phyloP scores from a whole-genome alignment of 352 stramenopile genomes.

The Phytophthora kernoviae region DNA sequence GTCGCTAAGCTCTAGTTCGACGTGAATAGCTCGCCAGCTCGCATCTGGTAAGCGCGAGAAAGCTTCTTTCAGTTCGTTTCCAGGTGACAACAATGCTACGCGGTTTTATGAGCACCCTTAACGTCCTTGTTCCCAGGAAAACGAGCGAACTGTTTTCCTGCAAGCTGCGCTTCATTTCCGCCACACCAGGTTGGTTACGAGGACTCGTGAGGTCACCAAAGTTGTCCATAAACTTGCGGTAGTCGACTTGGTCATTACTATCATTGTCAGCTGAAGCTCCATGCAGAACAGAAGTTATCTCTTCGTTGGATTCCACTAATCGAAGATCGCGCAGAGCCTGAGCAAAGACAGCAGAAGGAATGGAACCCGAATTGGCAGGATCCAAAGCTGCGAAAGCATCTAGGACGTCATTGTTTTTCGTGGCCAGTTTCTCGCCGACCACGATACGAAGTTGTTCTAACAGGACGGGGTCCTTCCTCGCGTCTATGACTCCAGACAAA shows the following conservation, averaged over 20 bases:
- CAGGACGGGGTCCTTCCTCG: slow-evolving; percentile 34
- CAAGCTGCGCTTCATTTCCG: slow-evolving; percentile 33
- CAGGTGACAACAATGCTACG: slow-evolving; percentile 56
- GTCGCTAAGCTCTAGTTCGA: slow-evolving; percentile 70
- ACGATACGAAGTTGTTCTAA: slow-evolving; percentile 73
- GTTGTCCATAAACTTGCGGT: slow-evolving; percentile 61
- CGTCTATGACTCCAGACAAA: slow-evolving; percentile 4
- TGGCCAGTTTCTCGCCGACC: slow-evolving; percentile 57
- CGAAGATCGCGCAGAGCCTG: slow-evolving; percentile 57
- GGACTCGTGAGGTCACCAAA: slow-evolving; percentile 50
- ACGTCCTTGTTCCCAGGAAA: slow-evolving; percentile 54
- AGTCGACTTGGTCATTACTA: slow-evolving; percentile 53
- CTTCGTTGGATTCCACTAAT: slow-evolving; percentile 44
- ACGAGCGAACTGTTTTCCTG: slow-evolving; percentile 73
- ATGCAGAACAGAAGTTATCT: slow-evolving; percentile 30
- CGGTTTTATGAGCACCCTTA: slow-evolving; percentile 68
- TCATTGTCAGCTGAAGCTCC: slow-evolving; percentile 15
- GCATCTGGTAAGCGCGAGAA: slow-evolving; percentile 65
- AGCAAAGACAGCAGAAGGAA: slow-evolving; percentile 52
- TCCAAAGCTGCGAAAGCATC: slow-evolving; percentile 56
- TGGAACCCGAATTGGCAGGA: slow-evolving; percentile 41
- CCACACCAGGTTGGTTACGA: slow-evolving; percentile 5
- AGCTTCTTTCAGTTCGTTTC: slow-evolving; percentile 75
- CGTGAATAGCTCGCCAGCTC: slow-evolving; percentile 65
- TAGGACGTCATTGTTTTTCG: slow-evolving; percentile 44